phyloP scores from a whole-genome alignment of 306 rosid species.

The Fragaria nilgerrensis region DNA sequence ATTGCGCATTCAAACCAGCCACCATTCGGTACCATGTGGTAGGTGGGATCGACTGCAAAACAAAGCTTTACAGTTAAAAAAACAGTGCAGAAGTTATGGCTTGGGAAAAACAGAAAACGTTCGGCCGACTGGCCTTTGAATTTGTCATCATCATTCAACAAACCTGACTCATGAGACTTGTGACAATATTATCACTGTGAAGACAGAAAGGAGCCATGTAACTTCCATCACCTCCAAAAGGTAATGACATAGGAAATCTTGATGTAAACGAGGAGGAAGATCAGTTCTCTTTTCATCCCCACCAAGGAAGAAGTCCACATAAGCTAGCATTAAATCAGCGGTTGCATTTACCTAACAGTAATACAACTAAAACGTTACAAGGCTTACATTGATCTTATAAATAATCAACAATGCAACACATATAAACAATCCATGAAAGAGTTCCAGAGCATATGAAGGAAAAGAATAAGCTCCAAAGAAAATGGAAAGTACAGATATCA shows the following conservation, averaged over 20 bases:
- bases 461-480: background rate
- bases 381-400: background rate
- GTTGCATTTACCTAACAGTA: slow-evolving; percentile 82
- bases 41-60: slow-evolving; percentile 81
- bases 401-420: background rate
- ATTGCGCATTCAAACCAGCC: slow-evolving; percentile 92
- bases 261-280: slow-evolving; percentile 82
- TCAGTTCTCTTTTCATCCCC: slow-evolving; percentile 97
- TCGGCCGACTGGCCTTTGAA: slow-evolving; percentile 3
- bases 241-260: slow-evolving; percentile 81
- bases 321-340: slow-evolving; percentile 92
- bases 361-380: slow-evolving; percentile 17
- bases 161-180: slow-evolving; percentile 99
- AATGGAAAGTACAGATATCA: background rate
- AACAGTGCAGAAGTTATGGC: background rate
- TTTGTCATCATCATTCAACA: slow-evolving; percentile 33
- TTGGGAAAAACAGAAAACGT: background rate
- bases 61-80: background rate
- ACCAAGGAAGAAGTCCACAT: slow-evolving; percentile 93
- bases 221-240: slow-evolving; percentile 98
- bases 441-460: background rate
- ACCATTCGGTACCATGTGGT: slow-evolving; percentile 94
- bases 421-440: background rate
- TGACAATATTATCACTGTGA: slow-evolving; percentile 83
- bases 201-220: slow-evolving; percentile 93